These are phyloP conservation scores for Cyclocybe cylindracea DNA, from an alignment of 768 basidiomycete species.

Conservation along the genomic window DNA sequence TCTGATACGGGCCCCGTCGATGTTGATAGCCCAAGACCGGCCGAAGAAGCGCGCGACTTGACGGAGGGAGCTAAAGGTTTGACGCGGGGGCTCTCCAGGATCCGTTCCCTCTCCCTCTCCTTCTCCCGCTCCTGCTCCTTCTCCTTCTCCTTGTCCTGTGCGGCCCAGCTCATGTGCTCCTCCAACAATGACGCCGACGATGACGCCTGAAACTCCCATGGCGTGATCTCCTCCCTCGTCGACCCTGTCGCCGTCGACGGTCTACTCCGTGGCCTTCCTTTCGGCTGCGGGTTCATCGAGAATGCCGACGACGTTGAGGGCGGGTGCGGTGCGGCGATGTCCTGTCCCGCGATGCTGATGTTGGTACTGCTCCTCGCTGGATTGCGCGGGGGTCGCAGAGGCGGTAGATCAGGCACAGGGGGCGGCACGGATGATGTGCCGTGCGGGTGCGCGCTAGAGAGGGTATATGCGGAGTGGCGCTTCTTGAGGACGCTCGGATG, in stretches of 20 bases:
- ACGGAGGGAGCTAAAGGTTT: background rate
- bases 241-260: background rate
- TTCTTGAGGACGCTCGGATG: slow-evolving; percentile 24
- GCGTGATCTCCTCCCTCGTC: slow-evolving; percentile 27
- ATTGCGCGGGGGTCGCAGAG: slow-evolving; percentile 33
- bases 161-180: background rate
- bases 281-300: too few relatives aligned
- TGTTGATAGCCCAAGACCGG: background rate
- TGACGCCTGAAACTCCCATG: slow-evolving; percentile 26
- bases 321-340: slow-evolving; percentile 3
- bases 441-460: slow-evolving; percentile 9
- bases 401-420: slow-evolving; percentile 8
- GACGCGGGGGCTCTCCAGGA: background rate
- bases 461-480: slow-evolving; percentile 30
- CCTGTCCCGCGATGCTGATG: background rate
- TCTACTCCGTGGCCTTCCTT: background rate
- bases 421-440: slow-evolving; percentile 7
- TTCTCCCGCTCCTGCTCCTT: background rate
- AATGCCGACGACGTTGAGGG: background rate
- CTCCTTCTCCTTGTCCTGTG: background rate
- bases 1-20: slow-evolving; percentile 14
- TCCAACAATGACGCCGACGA: background rate
- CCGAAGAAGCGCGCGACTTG: background rate
- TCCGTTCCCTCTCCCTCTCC: slow-evolving; percentile 1
- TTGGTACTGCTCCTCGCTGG: slow-evolving; percentile 21